Percentiles rank a stretch among this genome's conserved stretches.
Evolutionary conservation across 345 rosid species (phyloP).

Genomic region (Eucalyptus polybractea): DNA sequence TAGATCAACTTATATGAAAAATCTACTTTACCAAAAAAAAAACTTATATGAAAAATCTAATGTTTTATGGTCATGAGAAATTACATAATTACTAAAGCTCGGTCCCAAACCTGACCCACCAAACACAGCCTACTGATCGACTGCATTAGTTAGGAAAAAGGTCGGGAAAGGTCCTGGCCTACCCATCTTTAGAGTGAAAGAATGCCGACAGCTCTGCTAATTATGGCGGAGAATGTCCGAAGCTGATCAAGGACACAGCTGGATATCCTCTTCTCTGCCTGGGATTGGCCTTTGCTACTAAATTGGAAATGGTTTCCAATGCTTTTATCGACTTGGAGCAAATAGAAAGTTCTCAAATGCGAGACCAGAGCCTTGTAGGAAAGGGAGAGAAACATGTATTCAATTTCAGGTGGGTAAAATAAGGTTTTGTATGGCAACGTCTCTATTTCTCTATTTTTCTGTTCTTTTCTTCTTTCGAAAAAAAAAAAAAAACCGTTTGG

Average conservation of each 20-base stretch:
- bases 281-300: background rate
- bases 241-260: background rate
- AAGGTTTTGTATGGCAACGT: accelerated
- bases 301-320: background rate
- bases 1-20: background rate
- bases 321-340: background rate
- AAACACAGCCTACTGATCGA: accelerated
- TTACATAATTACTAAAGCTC: background rate
- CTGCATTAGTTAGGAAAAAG: accelerated
- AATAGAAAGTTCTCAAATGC: background rate
- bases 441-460: too few species aligned
- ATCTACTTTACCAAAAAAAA: background rate
- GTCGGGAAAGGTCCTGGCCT: accelerated
- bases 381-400: background rate
- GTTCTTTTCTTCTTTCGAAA: accelerated
- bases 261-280: background rate
- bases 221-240: background rate
- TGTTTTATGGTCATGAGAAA: background rate
- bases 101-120: background rate
- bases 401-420: background rate
- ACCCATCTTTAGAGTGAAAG: background rate
- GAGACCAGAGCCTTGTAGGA: background rate
- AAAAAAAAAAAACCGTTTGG: accelerated
- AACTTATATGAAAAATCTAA: background rate
- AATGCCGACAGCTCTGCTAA: background rate